A percentile compares a stretch with the other conserved stretches of the same genome.
phyloP scores from a whole-genome alignment of 495 filamentous ascomycete genomes.

The Tuber brumale region DNA sequence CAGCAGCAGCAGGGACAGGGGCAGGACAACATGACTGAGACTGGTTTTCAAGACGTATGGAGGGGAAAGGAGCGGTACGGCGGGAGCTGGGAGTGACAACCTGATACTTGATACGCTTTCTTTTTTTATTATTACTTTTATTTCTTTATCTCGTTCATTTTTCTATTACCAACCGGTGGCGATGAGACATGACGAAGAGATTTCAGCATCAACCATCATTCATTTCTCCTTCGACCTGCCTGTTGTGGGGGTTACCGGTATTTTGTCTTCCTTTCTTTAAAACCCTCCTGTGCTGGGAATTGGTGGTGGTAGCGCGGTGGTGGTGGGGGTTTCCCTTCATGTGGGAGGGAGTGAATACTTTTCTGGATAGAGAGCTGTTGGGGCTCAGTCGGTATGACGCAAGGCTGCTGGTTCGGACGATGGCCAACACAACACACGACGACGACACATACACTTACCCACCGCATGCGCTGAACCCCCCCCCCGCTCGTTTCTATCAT shows the following conservation, averaged over 20 bases:
- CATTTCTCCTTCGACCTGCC: conserved; percentile 9
- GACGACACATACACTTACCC: neutral
- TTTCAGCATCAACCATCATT: conserved; percentile 8
- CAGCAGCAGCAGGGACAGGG: conserved; percentile 43
- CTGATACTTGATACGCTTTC: neutral
- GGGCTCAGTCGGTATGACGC: conserved; percentile 3
- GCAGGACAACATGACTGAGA: conserved; percentile 28
- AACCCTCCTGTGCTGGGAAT: conserved; percentile 28
- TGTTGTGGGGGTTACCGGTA: conserved; percentile 16
- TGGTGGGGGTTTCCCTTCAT: conserved; percentile 1
- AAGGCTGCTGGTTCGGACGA: neutral
- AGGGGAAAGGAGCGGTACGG: conserved; percentile 14
- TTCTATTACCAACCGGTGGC: conserved; percentile 10
- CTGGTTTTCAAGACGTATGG: conserved; percentile 29
- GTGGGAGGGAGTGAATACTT: conserved; percentile 18
- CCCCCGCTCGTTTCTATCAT: neutral
- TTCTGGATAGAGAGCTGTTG: neutral
- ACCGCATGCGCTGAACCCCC: neutral
- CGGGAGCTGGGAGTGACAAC: conserved; percentile 23
- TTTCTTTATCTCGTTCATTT: neutral
- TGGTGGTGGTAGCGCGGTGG: conserved; percentile 27
- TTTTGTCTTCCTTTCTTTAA: conserved; percentile 28
- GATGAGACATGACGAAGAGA: conserved; percentile 31
- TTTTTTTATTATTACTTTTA: neutral
- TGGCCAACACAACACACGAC: conserved; percentile 3